phyloP scores from a whole-genome alignment of 176 grass and related monocot species.

The Oryza rufipogon region DNA sequence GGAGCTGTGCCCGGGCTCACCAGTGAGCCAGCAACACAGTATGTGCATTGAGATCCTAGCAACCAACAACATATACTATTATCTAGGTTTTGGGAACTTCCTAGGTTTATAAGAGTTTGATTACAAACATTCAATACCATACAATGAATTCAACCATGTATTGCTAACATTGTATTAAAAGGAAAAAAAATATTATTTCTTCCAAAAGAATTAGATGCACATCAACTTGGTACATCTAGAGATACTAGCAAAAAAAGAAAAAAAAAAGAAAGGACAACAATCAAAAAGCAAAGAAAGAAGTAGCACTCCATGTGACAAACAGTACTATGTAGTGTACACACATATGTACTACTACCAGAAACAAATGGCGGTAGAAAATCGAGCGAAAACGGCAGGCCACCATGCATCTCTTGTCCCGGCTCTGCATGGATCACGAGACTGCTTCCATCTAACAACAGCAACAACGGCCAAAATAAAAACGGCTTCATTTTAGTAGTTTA shows the following conservation, averaged over 20 bases:
- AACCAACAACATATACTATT: not conserved
- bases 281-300: not conserved
- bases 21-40: not conserved
- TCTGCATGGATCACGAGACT: constrained; percentile 50
- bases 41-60: not conserved
- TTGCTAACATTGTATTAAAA: not conserved
- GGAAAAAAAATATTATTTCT: not conserved
- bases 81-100: not conserved
- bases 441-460: constrained; percentile 15
- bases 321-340: not conserved
- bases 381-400: not conserved
- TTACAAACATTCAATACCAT: not conserved
- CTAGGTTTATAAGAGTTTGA: not conserved
- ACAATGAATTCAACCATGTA: not conserved
- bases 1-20: not conserved
- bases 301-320: not conserved
- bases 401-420: not conserved
- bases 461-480: constrained; percentile 14
- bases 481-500: constrained; percentile 16
- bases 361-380: constrained; percentile 32
- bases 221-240: not conserved
- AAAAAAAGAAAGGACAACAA: not conserved
- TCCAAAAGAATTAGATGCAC: not conserved
- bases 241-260: not conserved
- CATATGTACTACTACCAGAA: not conserved